Evolutionary conservation across 23 red algal species (phyloP).

Genomic region (Rhodosorus marinus): DNA sequence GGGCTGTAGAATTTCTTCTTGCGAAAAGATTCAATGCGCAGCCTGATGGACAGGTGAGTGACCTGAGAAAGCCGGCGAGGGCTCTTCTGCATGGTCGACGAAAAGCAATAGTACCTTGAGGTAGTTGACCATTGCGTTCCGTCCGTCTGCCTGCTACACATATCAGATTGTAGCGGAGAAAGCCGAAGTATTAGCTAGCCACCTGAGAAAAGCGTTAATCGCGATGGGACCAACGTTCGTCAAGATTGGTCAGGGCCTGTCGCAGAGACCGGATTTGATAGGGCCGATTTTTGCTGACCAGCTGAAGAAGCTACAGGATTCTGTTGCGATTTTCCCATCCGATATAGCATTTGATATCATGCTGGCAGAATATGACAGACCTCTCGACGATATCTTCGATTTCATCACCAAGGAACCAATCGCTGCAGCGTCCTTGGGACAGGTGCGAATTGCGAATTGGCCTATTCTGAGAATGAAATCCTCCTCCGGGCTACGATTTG

Average conservation of each 20-base stretch:
- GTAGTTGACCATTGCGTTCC: too few relatives aligned
- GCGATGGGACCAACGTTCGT: constrained; percentile 36
- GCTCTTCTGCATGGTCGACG: too few relatives aligned
- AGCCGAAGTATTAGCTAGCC: too few relatives aligned
- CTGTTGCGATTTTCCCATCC: constrained; percentile 56
- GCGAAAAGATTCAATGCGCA: too few relatives aligned
- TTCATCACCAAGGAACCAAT: constrained; percentile 21
- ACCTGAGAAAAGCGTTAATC: too few relatives aligned
- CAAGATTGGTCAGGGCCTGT: constrained; percentile 34
- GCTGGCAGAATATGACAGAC: constrained; percentile 21
- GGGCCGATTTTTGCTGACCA: constrained; percentile 1
- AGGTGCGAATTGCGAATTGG: constrained; percentile 40
- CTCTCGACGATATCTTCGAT: constrained; percentile 18
- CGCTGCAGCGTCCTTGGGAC: constrained; percentile 64
- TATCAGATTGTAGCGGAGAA: too few relatives aligned
- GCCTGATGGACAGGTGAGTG: too few relatives aligned
- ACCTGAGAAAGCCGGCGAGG: too few relatives aligned
- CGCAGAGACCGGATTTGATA: constrained; percentile 29
- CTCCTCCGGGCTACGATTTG: constrained; percentile 4
- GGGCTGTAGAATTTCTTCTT: too few relatives aligned
- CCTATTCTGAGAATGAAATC: too few relatives aligned
- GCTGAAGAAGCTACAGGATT: constrained; percentile 18
- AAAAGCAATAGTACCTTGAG: too few relatives aligned
- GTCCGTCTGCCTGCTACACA: too few relatives aligned
- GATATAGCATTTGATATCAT: constrained; percentile 33